Conservation (phyloP, 192 early-diverging fungal species). For the Linnemannia schmuckeri region DNA sequence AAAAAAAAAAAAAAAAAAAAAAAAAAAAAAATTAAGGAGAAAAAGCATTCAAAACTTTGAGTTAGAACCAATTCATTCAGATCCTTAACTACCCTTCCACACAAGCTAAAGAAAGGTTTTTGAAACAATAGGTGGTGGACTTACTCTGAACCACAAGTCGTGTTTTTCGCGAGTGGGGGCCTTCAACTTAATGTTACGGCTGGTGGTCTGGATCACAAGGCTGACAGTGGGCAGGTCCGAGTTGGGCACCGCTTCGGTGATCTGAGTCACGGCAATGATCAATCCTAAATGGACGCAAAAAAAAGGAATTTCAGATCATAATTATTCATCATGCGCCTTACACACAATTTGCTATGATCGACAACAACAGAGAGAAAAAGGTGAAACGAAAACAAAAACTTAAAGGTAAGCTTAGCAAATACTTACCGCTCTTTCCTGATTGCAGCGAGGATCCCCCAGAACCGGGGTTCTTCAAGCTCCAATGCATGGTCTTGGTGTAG, state of each 20-base stretch:
- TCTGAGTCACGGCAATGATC: slow-evolving; percentile 70
- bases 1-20: background rate
- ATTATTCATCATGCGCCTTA: background rate
- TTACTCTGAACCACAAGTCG: slow-evolving; percentile 79
- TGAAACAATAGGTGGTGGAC: background rate
- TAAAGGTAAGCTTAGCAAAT: background rate
- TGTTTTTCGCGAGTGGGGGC: slow-evolving; percentile 76
- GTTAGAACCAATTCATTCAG: background rate
- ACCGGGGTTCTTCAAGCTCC: slow-evolving; percentile 75
- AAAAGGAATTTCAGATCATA: slow-evolving; percentile 7
- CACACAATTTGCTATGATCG: background rate
- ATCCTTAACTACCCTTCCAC: background rate
- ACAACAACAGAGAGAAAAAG: background rate
- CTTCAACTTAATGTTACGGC: slow-evolving; percentile 80
- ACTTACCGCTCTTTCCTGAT: slow-evolving; percentile 64
- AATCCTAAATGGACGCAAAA: slow-evolving; percentile 62
- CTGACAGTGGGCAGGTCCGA: slow-evolving; percentile 66
- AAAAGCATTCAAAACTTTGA: background rate
- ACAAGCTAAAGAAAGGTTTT: background rate
- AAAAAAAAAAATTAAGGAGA: background rate
- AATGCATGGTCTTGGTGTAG: slow-evolving; percentile 83
- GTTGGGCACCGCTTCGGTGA: slow-evolving; percentile 59
- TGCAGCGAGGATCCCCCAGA: slow-evolving; percentile 56
- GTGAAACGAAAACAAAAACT: background rate
- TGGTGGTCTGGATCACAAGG: slow-evolving; percentile 76